Percentiles rank a stretch among this genome's conserved stretches.
phyloP scores from a whole-genome alignment of 192 early-diverging fungal species.

The Coemansia sp. region DNA sequence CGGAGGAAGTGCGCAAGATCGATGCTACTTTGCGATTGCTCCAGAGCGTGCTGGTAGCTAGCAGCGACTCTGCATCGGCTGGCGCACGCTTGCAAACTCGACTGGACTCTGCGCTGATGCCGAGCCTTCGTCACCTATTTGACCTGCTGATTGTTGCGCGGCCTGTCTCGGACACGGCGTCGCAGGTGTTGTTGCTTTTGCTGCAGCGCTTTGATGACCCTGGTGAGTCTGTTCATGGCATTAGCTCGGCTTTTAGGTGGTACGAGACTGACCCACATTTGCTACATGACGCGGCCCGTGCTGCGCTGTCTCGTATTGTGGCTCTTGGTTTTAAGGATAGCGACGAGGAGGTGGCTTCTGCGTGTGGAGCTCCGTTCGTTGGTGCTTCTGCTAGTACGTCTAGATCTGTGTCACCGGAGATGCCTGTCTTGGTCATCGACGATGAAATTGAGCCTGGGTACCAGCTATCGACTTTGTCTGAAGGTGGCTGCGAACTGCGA shows the following conservation, averaged over 20 bases:
- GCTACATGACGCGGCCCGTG: conserved; percentile 24
- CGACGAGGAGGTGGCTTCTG: background rate
- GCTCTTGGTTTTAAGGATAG: conserved; percentile 16
- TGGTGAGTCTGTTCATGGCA: background rate
- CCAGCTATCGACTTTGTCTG: background rate
- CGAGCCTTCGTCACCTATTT: conserved; percentile 34
- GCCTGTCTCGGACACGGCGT: conserved; percentile 42
- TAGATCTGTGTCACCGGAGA: conserved; percentile 41
- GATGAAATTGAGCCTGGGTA: background rate
- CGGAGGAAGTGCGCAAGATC: conserved; percentile 32
- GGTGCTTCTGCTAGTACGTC: background rate
- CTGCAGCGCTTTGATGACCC: conserved; percentile 46
- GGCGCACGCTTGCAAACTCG: background rate
- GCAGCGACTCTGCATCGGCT: conserved; percentile 1
- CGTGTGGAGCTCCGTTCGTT: background rate
- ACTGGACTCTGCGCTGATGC: conserved; percentile 31
- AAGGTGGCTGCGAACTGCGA: background rate
- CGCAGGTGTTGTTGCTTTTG: conserved; percentile 35
- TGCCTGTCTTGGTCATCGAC: conserved; percentile 40
- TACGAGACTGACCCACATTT: conserved; percentile 34
- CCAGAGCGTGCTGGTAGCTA: conserved; percentile 27
- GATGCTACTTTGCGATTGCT: conserved; percentile 33
- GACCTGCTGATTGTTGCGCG: conserved; percentile 41
- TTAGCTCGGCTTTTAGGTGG: conserved; percentile 17
- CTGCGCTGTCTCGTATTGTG: conserved; percentile 32